Base-by-base conservation (phyloP, 2,329 filamentous ascomycete genomes). In the Sarocladium kiliense region DNA sequence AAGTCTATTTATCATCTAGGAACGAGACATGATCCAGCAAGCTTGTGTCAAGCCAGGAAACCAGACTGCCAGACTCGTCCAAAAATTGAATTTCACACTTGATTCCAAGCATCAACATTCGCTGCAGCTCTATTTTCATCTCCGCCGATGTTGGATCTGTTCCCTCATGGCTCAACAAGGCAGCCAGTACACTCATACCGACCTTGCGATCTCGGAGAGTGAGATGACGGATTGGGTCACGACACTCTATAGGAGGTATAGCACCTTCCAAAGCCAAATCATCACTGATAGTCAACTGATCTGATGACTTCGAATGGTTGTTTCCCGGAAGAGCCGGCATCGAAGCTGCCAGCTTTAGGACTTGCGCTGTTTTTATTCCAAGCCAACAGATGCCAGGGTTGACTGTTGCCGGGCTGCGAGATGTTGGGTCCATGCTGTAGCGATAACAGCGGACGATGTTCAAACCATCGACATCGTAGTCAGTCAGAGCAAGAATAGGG, bases 41-140 rank as follows among this genome's bases (percentile, higher is more conserved):
- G n/a, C n/a, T n/a, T n/a, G n/a, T n/a, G 50, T 84, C 74, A 3
- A 85, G 65, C 80, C 81, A 85, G 0, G 59, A 32, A 0, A 71
- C 68, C 4, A 84, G 62, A 50, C 78, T 71, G 0, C 81, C 80
- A 9, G 70, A 71, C 3, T 80, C 73, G 55, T 88, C 85, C 6
- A 89, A 69, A 18, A 84, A 79, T 63, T 94, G 88, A 53, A 93
- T 89, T 65, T 94, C 89, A 0, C 86, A 87, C 64, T 93, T 94
- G 49, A 85, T 62, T 54, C 87, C 87, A 53, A 92, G 71, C 72
- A 88, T 79, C 19, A 93, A 69, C 88, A 93, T 91, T 1, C 77
- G 62, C 63, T 91, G 88, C 16, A 93, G 61, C 62, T 91, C 86
- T 2, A 69, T 68, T 27, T 71, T 70, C 58, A 82, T 71, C 6